These are phyloP conservation scores for Pouteria glomerata DNA, from an alignment of 148 eudicot species.

Conservation along the genomic window DNA sequence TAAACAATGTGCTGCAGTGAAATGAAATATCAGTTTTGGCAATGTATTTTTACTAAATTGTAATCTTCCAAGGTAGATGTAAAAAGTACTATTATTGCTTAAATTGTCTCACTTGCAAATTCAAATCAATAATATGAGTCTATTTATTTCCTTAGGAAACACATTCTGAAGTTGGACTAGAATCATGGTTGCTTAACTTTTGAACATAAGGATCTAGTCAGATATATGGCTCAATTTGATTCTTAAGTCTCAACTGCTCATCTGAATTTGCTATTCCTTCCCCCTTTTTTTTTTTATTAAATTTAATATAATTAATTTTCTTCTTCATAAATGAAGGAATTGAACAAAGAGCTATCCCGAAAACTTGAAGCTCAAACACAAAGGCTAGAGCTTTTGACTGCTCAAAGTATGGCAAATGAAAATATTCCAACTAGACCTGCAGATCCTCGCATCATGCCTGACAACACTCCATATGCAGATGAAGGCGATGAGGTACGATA, in stretches of 20 bases:
- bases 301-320: background rate
- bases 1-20: background rate
- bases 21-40: background rate
- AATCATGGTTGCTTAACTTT: background rate
- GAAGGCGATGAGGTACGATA: conserved; percentile 93
- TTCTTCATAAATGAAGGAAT: conserved; percentile 43
- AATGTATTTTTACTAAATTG: background rate
- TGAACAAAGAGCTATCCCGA: conserved; percentile 74
- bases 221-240: background rate
- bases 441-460: conserved; percentile 40
- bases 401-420: conserved; percentile 76
- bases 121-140: no score
- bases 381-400: conserved; percentile 81
- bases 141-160: background rate
- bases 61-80: background rate
- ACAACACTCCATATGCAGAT: conserved; percentile 74
- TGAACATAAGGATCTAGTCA: background rate
- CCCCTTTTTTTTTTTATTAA: background rate
- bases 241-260: background rate
- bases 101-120: background rate
- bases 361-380: conserved; percentile 97
- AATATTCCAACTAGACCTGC: conserved; percentile 38
- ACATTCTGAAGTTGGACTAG: background rate
- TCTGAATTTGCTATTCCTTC: background rate
- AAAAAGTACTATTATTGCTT: background rate